A percentile compares a stretch with the other conserved stretches of the same genome.
Conservation (phyloP, 257 asterid genomes). For the Marsdenia floribunda region DNA sequence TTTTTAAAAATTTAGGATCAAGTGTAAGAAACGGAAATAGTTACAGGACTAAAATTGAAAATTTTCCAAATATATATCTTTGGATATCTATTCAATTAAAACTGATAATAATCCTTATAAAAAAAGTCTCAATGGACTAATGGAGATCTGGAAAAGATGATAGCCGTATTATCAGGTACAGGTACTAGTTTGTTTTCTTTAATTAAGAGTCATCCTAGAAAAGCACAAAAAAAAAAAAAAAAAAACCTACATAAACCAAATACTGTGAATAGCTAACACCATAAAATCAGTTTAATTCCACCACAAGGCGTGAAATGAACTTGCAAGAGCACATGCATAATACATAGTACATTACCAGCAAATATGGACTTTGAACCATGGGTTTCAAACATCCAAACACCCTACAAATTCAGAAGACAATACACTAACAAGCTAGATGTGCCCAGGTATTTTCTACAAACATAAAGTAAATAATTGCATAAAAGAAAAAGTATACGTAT, state of each 20-base stretch:
- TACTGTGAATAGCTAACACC: background rate
- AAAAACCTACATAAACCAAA: background rate
- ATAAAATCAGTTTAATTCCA: background rate
- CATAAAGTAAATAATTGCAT: background rate
- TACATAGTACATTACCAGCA: background rate
- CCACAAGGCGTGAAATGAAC: constrained; percentile 3
- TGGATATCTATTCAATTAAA: no score
- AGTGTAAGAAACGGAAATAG: no score
- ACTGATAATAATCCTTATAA: no score
- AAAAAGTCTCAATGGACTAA: no score
- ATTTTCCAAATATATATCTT: no score
- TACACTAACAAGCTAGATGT: background rate
- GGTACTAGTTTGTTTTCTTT: no score
- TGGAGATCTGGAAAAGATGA: no score
- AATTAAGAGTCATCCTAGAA: no score
- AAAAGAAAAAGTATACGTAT: background rate
- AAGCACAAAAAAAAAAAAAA: no score
- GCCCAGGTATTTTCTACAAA: constrained; percentile 1
- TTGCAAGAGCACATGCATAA: background rate
- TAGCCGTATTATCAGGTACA: no score
- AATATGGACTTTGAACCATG: background rate
- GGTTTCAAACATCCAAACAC: constrained; percentile 1
- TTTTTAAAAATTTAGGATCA: no score
- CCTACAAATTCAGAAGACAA: background rate
- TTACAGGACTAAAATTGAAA: no score